phyloP scores from a whole-genome alignment of 129 eudicot species.

The Lactuca saligna region DNA sequence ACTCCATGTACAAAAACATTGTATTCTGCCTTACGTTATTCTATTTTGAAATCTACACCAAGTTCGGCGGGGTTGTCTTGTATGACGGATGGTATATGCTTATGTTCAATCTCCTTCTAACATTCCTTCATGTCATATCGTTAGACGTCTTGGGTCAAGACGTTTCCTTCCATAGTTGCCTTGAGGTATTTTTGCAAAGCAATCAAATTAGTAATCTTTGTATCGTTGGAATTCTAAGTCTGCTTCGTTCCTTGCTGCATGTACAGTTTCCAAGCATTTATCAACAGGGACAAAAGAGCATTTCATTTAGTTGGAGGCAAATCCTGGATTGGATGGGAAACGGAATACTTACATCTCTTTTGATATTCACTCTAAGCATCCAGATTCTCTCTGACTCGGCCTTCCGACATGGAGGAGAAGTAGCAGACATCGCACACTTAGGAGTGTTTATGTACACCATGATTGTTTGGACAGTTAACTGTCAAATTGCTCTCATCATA shows the following conservation, averaged over 20 bases:
- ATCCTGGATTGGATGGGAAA: conserved; percentile 55
- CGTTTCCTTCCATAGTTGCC: conserved; percentile 50
- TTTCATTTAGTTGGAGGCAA: conserved; percentile 46
- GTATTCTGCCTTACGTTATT: conserved; percentile 54
- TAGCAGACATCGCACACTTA: conserved; percentile 42
- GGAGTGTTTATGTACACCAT: conserved; percentile 48
- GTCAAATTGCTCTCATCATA: conserved; percentile 49
- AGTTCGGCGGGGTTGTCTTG: conserved; percentile 42
- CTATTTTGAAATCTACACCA: conserved; percentile 49
- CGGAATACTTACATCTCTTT: conserved; percentile 40
- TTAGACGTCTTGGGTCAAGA: conserved; percentile 62
- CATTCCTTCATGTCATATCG: conserved; percentile 55
- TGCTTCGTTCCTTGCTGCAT: not conserved
- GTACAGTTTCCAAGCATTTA: conserved; percentile 54
- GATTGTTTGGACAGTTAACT: conserved; percentile 50
- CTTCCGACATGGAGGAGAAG: conserved; percentile 43
- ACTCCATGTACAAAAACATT: conserved; percentile 56
- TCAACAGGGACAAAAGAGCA: conserved; percentile 50
- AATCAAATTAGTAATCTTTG: not conserved
- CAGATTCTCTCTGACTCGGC: conserved; percentile 42
- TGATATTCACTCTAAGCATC: conserved; percentile 41
- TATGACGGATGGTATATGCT: conserved; percentile 63
- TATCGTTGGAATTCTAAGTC: not conserved
- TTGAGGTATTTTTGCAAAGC: conserved; percentile 31
- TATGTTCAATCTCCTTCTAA: conserved; percentile 52